Conservation (phyloP, 2,329 filamentous ascomycete genomes). For the Dryadomyces sulphureus region DNA sequence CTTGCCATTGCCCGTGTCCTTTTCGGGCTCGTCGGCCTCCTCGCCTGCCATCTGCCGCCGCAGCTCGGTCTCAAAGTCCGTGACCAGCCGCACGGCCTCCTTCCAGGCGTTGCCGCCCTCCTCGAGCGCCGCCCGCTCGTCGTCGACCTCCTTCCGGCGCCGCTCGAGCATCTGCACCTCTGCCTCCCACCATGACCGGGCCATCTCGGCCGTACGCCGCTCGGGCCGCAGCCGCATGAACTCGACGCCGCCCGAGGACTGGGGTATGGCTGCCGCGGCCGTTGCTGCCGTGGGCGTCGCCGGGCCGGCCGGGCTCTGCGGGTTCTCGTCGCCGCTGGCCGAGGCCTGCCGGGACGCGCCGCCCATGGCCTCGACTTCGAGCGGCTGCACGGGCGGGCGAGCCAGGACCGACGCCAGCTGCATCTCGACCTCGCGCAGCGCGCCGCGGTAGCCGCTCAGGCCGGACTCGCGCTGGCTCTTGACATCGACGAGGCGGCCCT, state of each 20-base stretch:
- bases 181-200: slow-evolving; percentile 53
- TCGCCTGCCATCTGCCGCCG: slow-evolving; percentile 31
- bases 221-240: slow-evolving; percentile 48
- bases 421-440: slow-evolving; percentile 49
- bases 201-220: slow-evolving; percentile 55
- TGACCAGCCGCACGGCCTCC: slow-evolving; percentile 42
- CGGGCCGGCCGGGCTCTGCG: too few species aligned
- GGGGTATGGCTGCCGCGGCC: slow-evolving; percentile 11
- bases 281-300: too few species aligned
- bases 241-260: slow-evolving; percentile 26
- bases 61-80: slow-evolving; percentile 50
- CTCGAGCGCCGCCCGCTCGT: slow-evolving; percentile 49
- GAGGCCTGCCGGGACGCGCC: slow-evolving; percentile 7
- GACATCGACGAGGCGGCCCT: slow-evolving; percentile 44
- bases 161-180: slow-evolving; percentile 42
- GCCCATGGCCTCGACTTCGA: slow-evolving; percentile 30
- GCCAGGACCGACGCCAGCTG: slow-evolving; percentile 45
- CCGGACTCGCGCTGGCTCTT: slow-evolving; percentile 54
- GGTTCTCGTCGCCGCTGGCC: slow-evolving; percentile 7
- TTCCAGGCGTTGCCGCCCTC: slow-evolving; percentile 55
- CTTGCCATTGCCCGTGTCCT: slow-evolving; percentile 14
- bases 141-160: slow-evolving; percentile 39
- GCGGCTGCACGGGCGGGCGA: slow-evolving; percentile 37
- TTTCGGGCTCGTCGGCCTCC: not conserved
- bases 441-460: slow-evolving; percentile 56